These are phyloP conservation scores for Excoecaria cochinchinensis DNA, from an alignment of 345 rosid species.

Conservation along the genomic window DNA sequence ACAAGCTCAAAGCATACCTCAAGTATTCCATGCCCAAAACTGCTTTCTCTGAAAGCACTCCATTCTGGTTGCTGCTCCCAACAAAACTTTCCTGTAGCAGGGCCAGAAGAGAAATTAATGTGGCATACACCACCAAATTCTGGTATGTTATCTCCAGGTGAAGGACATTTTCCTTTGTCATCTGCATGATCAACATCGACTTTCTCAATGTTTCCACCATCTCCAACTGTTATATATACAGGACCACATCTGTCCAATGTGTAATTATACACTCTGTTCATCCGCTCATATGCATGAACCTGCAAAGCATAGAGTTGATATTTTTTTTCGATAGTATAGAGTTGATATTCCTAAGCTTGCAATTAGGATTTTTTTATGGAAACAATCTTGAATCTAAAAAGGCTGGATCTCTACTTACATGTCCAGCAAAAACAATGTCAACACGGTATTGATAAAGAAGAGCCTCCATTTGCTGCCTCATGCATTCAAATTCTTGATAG, in stretches of 20 bases:
- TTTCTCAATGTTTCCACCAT: constrained; percentile 85
- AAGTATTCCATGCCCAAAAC: constrained; percentile 86
- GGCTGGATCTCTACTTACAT: constrained; percentile 45
- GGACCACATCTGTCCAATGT: constrained; percentile 72
- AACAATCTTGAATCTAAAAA: too few species aligned
- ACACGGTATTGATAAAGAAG: constrained; percentile 64
- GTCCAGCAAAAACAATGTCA: constrained; percentile 77
- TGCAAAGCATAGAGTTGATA: constrained; percentile 20
- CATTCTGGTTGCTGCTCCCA: constrained; percentile 84
- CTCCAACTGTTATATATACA: constrained; percentile 76
- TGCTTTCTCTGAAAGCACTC: constrained; percentile 88
- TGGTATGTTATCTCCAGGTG: constrained; percentile 53
- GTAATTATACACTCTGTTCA: constrained; percentile 77
- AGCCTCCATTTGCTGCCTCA: constrained; percentile 87
- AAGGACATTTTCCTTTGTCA: constrained; percentile 76
- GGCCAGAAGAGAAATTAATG: constrained; percentile 63
- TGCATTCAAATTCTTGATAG: constrained; percentile 90
- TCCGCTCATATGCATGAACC: constrained; percentile 95
- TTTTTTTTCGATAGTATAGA: too few species aligned
- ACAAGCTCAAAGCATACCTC: constrained; percentile 41
- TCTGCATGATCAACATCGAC: constrained; percentile 71
- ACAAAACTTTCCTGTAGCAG: constrained; percentile 79
- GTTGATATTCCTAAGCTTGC: background rate
- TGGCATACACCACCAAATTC: constrained; percentile 73
- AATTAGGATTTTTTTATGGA: background rate